Base-by-base conservation (phyloP, 176 grass and related monocot genomes). In the Guadua angustifolia region DNA sequence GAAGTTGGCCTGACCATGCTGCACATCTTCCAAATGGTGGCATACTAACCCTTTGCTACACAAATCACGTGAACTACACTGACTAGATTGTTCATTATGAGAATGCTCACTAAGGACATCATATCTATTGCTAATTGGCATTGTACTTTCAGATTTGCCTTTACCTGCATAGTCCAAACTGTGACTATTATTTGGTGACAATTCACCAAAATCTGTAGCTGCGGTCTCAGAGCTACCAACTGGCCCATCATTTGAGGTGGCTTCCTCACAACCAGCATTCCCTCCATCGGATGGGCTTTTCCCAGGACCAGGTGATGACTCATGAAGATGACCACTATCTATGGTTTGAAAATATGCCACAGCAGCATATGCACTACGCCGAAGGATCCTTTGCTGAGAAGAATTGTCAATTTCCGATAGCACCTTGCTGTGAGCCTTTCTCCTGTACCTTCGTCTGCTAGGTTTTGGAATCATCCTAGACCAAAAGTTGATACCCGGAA, bases 351-450 rank as follows among this genome's bases (percentile, higher is more conserved):
- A 95, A 85, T 92, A 95, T 59, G 91, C 79, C 47, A 89, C 75
- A 53, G 93, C 96, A 80, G 96, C 96, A 80, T 89, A 50, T 1
- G 96, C 93, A 71, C 96, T 95, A 25, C 83, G 89, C 21, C 78
- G 88, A 52, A 99, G 96, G 81, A 85, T 94, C 79, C 91, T 92
- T 92, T 90, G 85, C 86, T 95, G 93, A 74, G 93, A 94, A 76
- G 90, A 88, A 85, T 79, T 92, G 35, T 79, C 87, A 71, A 52
- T 79, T 79, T 87, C 88, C 40, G 66, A 85, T 14, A 90, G n/a
- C 62, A 89, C 68, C 83, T 95, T 99, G 52, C 63, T 80, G 69
- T 81, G 83, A 76, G 55, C 85, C 67, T 90, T 95, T 22, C 88
- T 92, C 75, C 89, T 95, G 86, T 89, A 85, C 42, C 64, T 89